A percentile compares a stretch with the other conserved stretches of the same genome.
These are phyloP conservation scores for Suhomyces chickasaworum DNA, from an alignment of 1,139 yeast genomes.

Conservation along the genomic window DNA sequence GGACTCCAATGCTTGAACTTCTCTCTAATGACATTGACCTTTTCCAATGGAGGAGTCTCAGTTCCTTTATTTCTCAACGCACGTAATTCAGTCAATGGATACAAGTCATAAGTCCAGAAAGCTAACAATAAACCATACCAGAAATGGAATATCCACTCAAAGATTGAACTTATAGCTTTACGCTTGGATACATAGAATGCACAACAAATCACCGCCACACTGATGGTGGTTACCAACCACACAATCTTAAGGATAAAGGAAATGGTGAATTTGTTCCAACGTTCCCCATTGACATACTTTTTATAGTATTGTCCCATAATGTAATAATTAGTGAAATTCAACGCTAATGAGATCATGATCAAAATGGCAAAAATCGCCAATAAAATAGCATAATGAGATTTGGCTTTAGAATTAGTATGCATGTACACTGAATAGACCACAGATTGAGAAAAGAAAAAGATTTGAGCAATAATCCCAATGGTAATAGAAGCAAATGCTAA, in stretches of 20 bases:
- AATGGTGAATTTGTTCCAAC: conserved; percentile 35
- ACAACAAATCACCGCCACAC: conserved; percentile 30
- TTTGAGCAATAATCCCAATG: conserved; percentile 29
- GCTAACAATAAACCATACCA: conserved; percentile 40
- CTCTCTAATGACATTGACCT: conserved; percentile 9
- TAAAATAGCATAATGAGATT: conserved; percentile 28
- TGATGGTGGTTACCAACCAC: conserved; percentile 34
- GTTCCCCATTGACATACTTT: conserved; percentile 34
- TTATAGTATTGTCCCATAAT: conserved; percentile 37
- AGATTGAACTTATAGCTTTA: conserved; percentile 25
- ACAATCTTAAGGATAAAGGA: conserved; percentile 34
- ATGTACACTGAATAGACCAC: conserved; percentile 26
- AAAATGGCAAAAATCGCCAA: conserved; percentile 33
- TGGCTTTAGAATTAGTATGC: conserved; percentile 20
- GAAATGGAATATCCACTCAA: conserved; percentile 41
- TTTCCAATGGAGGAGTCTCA: conserved; percentile 16
- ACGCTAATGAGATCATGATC: conserved; percentile 21
- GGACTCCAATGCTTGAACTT: conserved; percentile 13
- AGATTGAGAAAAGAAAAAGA: conserved; percentile 29
- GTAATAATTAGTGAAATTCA: conserved; percentile 34
- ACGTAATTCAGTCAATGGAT: conserved; percentile 34
- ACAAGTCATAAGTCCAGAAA: conserved; percentile 40
- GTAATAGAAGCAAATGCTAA: conserved; percentile 31
- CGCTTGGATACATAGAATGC: conserved; percentile 27
- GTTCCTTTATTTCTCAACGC: conserved; percentile 17